Base-by-base conservation (phyloP, 768 basidiomycete genomes). In the Hygrocybe punicea region DNA sequence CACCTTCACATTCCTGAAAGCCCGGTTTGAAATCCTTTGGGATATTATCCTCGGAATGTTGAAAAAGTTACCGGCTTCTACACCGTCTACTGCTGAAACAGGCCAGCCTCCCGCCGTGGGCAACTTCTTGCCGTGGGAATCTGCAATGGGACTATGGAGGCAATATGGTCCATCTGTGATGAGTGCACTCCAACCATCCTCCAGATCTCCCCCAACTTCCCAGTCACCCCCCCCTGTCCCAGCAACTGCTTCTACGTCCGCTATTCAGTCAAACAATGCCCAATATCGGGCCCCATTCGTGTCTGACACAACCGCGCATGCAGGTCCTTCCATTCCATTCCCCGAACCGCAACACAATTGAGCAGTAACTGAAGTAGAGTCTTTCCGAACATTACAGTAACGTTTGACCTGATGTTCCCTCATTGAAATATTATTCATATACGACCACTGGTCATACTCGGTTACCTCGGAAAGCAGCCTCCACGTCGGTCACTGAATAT, bases 381-480 rank as follows among this genome's bases (percentile, higher is more conserved):
- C 10, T 45, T 8, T 13, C 45, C 45, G 21, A 36, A 10, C 33
- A 55, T 34, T 45, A 7, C 40, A 24, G 2, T 47, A 25, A 6
- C 19, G 17, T 6, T 25, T 6, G 24, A 16, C 56, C 55, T 58
- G 37, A 44, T 40, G 49, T 59, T 33, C 51, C 17, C 19, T 40
- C 23, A 50, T 23, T 9, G 4, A 8, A 29, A 4, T 29, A 29
- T 29, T 29, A 29, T 29, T 29, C 8, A 29, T n/a, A n/a, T n/a
- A 29, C 29, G 29, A 29, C 29, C 29, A 29, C 64, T 29, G 55
- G 53, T 24, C 65, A 63, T 2, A 58, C 57, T 50, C 60, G 56
- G 64, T 91, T 87, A 55, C 83, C 79, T 68, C 81, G 85, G 73
- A 94, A 97, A 0, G 86, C 83, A 8, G 76, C 74, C 67, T 95